phyloP scores from a whole-genome alignment of 2,329 filamentous ascomycete species.

The Fusarium illudens region DNA sequence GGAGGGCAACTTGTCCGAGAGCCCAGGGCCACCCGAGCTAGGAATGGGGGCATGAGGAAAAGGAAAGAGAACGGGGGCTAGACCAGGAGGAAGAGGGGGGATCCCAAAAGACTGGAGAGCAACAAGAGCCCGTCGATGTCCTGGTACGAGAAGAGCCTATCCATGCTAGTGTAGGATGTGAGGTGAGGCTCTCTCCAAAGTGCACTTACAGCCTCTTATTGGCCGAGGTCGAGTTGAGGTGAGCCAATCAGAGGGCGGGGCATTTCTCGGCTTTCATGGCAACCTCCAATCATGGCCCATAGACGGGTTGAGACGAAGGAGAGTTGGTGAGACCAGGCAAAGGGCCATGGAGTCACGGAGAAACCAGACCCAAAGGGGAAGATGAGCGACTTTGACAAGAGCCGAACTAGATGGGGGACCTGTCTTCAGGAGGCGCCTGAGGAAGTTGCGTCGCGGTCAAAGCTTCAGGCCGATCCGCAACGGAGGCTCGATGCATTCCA shows the following conservation, averaged over 20 bases:
- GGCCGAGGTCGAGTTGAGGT: constrained; percentile 17
- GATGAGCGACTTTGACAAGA: constrained; percentile 38
- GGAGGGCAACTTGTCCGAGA: constrained; percentile 32
- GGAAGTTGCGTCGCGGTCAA: constrained; percentile 18
- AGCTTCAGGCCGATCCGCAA: constrained; percentile 25
- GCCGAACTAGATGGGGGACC: constrained; percentile 2
- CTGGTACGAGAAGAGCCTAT: constrained; percentile 35
- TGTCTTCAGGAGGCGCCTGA: constrained; percentile 34
- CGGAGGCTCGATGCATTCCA: constrained; percentile 31
- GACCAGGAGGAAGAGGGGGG: constrained; percentile 24
- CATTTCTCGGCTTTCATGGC: constrained; percentile 19
- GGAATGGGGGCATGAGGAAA: constrained; percentile 20
- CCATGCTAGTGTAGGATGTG: constrained; percentile 46
- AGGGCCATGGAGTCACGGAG: constrained; percentile 34
- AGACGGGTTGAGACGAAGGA: constrained; percentile 32
- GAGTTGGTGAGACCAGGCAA: constrained; percentile 33
- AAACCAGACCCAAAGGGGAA: constrained; percentile 40
- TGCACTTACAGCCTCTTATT: constrained; percentile 44
- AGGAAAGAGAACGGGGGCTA: constrained; percentile 23
- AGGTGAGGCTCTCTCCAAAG: constrained; percentile 48
- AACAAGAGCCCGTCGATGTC: constrained; percentile 37
- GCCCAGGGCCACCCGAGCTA: constrained; percentile 1
- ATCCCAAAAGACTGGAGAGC: constrained; percentile 33
- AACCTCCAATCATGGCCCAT: constrained; percentile 18
- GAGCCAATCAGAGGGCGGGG: constrained; percentile 15